Base-by-base conservation (phyloP, 2,329 filamentous ascomycete species). In the Arachnomyces sp. region DNA sequence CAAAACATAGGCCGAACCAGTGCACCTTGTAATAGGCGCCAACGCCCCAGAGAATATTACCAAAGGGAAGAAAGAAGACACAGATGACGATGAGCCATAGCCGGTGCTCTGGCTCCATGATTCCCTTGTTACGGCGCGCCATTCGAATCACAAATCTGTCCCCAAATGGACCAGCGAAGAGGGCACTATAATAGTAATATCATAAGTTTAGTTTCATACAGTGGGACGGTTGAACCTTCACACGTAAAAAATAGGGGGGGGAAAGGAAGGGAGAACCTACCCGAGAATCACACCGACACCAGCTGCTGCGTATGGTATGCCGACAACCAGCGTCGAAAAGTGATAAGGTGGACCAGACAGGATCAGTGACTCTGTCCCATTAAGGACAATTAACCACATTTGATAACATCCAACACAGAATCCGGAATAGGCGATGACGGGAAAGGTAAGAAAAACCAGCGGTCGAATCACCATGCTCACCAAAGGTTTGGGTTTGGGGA, bases 1-100 rank as follows among this genome's bases (percentile, higher is more conserved):
- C 69, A 25, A 72, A 63, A 3, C 74, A 55, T 4, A 70, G 53
- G 1, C 70, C 72, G 33, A 73, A 62, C 67, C 67, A 71, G 33
- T 73, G 71, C n/a, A 74, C 49, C 3, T 60, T 45, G 28, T 70
- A 61, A 31, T 67, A 67, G 2, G 72, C 69, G 4, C 72, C 72
- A 0, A 74, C 65, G 21, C 73, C 72, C 44, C 43, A 47, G 28
- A 47, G 39, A 28, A 47, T 28, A 12, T 42, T 39, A 7, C 38
- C 45, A 2, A 34, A 33, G 2, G 45, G 45, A 30, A 43, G 42
- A 12, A 45, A 11, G 15, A 47, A 14, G 13, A 44, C 40, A 28
- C 40, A 40, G 5, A 41, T 16, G 2, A 15, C 9, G 11, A 11
- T 9, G 9, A 15, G 11, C 60, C 61, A 67, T 4, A 72, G 56